Evolutionary conservation across 805 yeast species (phyloP).

Genomic region (Pichia ethanolica): DNA sequence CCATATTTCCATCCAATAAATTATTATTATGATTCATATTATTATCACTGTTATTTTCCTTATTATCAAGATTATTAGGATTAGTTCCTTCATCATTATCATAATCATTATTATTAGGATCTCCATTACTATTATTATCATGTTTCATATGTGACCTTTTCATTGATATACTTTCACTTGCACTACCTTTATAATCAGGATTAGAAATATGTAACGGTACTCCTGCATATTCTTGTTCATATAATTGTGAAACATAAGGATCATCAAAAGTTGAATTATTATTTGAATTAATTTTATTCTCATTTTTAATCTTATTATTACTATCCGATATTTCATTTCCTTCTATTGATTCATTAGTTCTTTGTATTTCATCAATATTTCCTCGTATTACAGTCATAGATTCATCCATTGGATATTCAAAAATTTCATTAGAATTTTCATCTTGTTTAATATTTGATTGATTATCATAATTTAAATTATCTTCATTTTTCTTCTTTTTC

Average conservation of each 20-base stretch:
- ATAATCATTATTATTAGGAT: not conserved
- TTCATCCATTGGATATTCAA: constrained; percentile 5
- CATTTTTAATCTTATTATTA: not conserved
- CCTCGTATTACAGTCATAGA: not conserved
- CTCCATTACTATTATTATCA: not conserved
- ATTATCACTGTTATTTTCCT: no score
- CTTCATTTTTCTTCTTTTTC: constrained; percentile 6
- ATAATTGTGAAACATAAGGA: constrained; percentile 26
- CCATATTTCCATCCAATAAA: no score
- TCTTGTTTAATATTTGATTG: not conserved
- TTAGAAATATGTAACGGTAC: constrained; percentile 12
- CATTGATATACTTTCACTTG: constrained; percentile 1
- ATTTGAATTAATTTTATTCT: not conserved
- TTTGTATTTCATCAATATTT: not conserved
- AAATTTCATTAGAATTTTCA: constrained; percentile 10
- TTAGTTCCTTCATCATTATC: no score
- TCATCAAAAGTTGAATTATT: not conserved
- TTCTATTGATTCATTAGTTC: not conserved
- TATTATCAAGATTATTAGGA: no score
- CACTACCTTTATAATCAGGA: constrained; percentile 22
- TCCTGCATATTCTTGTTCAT: constrained; percentile 26
- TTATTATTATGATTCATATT: no score
- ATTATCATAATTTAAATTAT: not conserved
- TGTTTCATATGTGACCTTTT: not conserved
- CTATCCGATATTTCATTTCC: not conserved